Conservation (phyloP, 140 eudicot genomes). For the Anethum foeniculum region DNA sequence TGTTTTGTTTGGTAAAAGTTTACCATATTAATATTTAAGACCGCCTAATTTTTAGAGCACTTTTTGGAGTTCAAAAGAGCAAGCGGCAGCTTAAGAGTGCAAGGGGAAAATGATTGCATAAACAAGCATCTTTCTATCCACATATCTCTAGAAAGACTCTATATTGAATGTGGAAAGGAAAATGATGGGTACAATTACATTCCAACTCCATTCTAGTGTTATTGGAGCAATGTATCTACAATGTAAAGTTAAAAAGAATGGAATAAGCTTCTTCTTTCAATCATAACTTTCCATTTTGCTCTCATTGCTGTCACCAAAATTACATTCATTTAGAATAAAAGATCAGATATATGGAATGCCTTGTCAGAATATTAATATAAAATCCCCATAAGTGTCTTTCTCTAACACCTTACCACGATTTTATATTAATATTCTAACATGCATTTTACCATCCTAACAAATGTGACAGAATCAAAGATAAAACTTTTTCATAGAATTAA, state of each 20-base stretch:
- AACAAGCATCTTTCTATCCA: neutral
- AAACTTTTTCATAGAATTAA: neutral
- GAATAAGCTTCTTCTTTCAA: neutral
- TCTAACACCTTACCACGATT: too few species aligned
- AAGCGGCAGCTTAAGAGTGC: neutral
- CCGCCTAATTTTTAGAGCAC: too few species aligned
- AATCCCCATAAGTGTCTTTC: too few species aligned
- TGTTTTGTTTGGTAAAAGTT: too few species aligned
- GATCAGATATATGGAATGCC: neutral
- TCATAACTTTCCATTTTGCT: neutral
- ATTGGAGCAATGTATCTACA: neutral
- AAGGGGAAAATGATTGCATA: neutral
- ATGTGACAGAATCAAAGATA: neutral
- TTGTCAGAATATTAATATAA: too few species aligned
- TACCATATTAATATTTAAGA: too few species aligned
- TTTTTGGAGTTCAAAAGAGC: too few species aligned
- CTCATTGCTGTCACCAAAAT: neutral
- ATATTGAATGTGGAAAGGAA: constrained; percentile 4
- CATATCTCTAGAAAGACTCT: neutral
- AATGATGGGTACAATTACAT: constrained; percentile 3
- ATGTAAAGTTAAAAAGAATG: neutral
- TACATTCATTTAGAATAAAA: too few species aligned
- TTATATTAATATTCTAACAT: too few species aligned
- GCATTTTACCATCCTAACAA: neutral
- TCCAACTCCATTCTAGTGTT: neutral